Evolutionary conservation across 306 rosid genomes (phyloP).

Genomic region (Medicago truncatula): MtrunA17r5.0-ANR NC_053048.1:28141001-28141500

Average conservation of each 20-base stretch:
- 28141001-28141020: neutral
- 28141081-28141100: conserved; percentile 29
- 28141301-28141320: too few species aligned
- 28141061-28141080: conserved; percentile 47
- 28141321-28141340: too few species aligned
- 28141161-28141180: neutral
- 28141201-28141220: neutral
- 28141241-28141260: neutral
- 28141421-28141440: too few species aligned
- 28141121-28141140: conserved; percentile 8
- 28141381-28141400: too few species aligned
- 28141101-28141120: neutral
- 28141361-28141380: too few species aligned
- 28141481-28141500: too few species aligned
- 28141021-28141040: conserved; percentile 22
- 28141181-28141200: neutral
- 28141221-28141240: conserved; percentile 3
- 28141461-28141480: too few species aligned
- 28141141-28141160: neutral
- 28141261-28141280: neutral
- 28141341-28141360: too few species aligned
- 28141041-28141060: conserved; percentile 40
- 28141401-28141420: too few species aligned
- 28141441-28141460: too few species aligned
- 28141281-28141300: too few species aligned